Conservation (phyloP, 78 protist genomes). For the Mantamonas sphyraenae region DNA sequence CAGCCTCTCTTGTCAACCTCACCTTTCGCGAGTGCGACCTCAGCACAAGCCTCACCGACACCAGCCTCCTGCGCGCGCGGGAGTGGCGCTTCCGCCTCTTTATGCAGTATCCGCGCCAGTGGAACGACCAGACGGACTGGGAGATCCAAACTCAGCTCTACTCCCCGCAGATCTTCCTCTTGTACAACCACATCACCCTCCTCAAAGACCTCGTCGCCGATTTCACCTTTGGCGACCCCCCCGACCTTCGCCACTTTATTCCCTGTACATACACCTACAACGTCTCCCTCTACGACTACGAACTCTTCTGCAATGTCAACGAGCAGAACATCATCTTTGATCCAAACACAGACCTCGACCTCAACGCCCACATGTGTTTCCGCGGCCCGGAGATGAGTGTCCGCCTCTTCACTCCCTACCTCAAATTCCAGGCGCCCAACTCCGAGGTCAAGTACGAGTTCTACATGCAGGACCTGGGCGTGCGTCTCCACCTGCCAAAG, state of each 20-base stretch:
- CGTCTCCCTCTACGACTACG: constrained; percentile 9
- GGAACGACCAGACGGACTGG: constrained; percentile 48
- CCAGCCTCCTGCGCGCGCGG: constrained; percentile 1
- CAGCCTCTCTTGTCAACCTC: neutral
- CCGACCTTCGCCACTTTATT: constrained; percentile 34
- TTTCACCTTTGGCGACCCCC: constrained; percentile 46
- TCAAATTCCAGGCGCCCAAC: constrained; percentile 28
- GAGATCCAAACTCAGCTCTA: neutral
- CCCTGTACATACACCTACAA: constrained; percentile 20
- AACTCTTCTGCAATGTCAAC: constrained; percentile 35
- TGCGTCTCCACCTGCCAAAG: constrained; percentile 26
- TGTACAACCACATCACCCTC: constrained; percentile 25
- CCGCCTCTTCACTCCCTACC: constrained; percentile 25
- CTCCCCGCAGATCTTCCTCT: constrained; percentile 26
- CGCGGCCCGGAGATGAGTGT: constrained; percentile 26
- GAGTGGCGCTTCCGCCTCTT: neutral
- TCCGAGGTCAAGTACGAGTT: constrained; percentile 30
- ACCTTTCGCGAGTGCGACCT: constrained; percentile 7
- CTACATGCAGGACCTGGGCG: neutral
- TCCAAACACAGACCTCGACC: constrained; percentile 37
- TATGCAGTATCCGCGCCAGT: constrained; percentile 30
- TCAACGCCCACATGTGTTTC: constrained; percentile 37
- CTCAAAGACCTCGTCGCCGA: constrained; percentile 40
- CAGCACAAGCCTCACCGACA: constrained; percentile 27
- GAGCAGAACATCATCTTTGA: constrained; percentile 41